Evolutionary conservation across 2,329 filamentous ascomycete genomes (phyloP).

Genomic region (Passalora sequoiae): DNA sequence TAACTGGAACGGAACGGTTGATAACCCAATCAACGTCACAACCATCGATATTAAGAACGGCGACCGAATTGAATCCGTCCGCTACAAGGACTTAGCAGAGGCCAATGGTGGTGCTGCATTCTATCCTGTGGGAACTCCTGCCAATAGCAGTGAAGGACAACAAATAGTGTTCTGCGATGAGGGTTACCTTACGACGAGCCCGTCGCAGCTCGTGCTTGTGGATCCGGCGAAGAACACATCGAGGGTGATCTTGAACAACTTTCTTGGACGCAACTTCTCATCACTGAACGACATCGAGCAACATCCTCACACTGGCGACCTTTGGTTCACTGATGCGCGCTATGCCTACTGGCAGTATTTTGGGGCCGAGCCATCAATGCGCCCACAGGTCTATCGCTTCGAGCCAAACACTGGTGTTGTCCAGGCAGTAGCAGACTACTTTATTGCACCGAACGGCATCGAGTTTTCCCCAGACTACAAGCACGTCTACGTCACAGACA

Average conservation of each 20-base stretch:
- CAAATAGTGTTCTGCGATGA: constrained; percentile 34
- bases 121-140: constrained; percentile 30
- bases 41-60: constrained; percentile 29
- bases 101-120: constrained; percentile 31
- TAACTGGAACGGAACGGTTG: constrained; percentile 34
- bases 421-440: constrained; percentile 54
- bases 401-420: constrained; percentile 50
- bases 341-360: constrained; percentile 35
- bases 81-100: constrained; percentile 27
- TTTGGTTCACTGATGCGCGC: constrained; percentile 59
- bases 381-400: constrained; percentile 56
- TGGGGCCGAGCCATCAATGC: constrained; percentile 48
- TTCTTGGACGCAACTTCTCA: constrained; percentile 57
- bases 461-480: constrained; percentile 52
- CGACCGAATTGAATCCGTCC: constrained; percentile 26
- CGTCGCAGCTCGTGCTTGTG: constrained; percentile 27
- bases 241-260: constrained; percentile 52
- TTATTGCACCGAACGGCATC: constrained; percentile 54
- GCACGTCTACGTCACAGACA: constrained; percentile 54
- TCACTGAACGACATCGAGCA: constrained; percentile 55
- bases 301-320: constrained; percentile 49
- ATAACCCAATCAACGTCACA: constrained; percentile 35
- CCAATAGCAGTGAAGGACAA: constrained; percentile 30
- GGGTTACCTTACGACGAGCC: constrained; percentile 24
- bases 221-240: constrained; percentile 26